Evolutionary conservation across 2,329 filamentous ascomycete species (phyloP).

Genomic region (Aspergillus luchuensis): DNA sequence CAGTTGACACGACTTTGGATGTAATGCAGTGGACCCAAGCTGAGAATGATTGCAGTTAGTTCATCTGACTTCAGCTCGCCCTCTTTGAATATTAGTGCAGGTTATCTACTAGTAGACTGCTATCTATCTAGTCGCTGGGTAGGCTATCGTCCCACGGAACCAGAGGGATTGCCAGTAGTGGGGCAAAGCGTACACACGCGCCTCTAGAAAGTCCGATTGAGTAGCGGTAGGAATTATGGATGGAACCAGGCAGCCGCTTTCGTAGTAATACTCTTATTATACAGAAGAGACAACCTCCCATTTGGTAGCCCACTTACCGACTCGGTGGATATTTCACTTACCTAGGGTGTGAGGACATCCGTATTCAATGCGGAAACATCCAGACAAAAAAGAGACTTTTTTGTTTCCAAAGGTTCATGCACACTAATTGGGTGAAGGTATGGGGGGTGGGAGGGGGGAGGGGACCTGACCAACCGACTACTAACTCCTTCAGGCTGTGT

Average conservation of each 20-base stretch:
- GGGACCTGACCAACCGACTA: background rate
- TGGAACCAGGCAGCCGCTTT: constrained; percentile 4
- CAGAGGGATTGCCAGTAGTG: background rate
- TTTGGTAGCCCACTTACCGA: background rate
- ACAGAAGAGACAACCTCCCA: background rate
- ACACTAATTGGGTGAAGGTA: background rate
- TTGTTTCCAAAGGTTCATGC: background rate
- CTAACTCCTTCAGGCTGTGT: background rate
- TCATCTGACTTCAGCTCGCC: background rate
- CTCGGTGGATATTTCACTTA: background rate
- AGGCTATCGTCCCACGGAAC: background rate
- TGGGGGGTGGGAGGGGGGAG: background rate
- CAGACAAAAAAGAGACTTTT: background rate
- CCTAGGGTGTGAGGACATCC: background rate
- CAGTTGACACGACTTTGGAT: too few relatives aligned
- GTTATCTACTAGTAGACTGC: background rate
- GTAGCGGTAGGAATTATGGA: constrained; percentile 1
- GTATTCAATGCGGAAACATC: background rate
- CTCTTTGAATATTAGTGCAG: background rate
- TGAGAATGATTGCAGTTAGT: background rate
- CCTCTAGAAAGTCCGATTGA: constrained; percentile 4
- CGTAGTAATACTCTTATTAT: background rate
- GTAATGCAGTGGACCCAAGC: too few relatives aligned
- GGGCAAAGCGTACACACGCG: constrained; percentile 1
- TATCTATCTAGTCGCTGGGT: background rate